Base-by-base conservation (phyloP, 768 basidiomycete species). In the Pisolithus microcarpus region DNA sequence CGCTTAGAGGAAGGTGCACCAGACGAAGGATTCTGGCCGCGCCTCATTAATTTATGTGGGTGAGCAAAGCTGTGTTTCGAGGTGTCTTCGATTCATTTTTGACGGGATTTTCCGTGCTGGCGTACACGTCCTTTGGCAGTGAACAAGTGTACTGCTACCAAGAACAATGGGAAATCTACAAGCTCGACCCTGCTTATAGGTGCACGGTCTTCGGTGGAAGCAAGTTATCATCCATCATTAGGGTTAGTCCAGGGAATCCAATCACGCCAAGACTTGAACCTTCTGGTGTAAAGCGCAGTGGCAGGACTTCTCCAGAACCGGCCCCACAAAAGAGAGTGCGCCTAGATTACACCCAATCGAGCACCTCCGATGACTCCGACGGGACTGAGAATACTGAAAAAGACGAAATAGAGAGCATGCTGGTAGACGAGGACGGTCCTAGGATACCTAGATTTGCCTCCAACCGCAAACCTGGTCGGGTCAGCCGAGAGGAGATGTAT, bases 111-210 rank as follows among this genome's bases (percentile, higher is more conserved):
- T 58, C 54, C 0, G 45, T 55, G 40, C 24, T 57, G 53, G 52
- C 21, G 46, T 31, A 13, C 16, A 28, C 39, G 11, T 58, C 38
- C 49, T 51, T 53, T 37, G 23, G 21, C 54, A 84, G 83, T 9
- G 68, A 77, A 65, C 61, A 65, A 1, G 65, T 77, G 48, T 63
- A 76, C 52, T 77, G 77, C 61, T 76, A 78, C 18, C 84, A 85
- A 62, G 85, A 90, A 34, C 87, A 89, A 63, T 91, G 88, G 88
- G 88, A 91, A 54, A 81, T 90, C 26, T 84, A 89, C 69, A 90
- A 89, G 61, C 74, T 91, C 7, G 88, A 91, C 60, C 80, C 84
- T 3, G 64, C 66, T n/a, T 90, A 90, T 56, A 76, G 78, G 21
- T 91, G 87, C 60, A 65, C 70, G 51, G 80, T 87, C 8, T 75